Conservation (phyloP, 495 filamentous ascomycete genomes). For the Delitschia confertaspora region DNA sequence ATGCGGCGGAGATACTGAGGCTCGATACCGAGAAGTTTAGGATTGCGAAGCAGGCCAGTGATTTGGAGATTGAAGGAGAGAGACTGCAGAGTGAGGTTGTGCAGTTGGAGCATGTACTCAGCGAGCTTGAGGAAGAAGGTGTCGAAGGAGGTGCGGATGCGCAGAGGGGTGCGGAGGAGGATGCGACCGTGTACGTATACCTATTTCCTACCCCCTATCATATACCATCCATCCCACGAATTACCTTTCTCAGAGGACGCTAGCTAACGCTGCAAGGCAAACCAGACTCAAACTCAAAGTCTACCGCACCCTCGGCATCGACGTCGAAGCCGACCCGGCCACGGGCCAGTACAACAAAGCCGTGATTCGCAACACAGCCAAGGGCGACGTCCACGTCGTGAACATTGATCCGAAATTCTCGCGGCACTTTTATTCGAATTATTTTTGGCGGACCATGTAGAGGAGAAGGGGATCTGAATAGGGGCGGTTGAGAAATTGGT, state of each 20-base stretch:
- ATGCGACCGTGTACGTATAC: conserved; percentile 39
- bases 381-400: conserved; percentile 89
- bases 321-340: conserved; percentile 67
- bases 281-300: conserved; percentile 73
- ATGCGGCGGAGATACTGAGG: conserved; percentile 71
- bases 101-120: conserved; percentile 62
- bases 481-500: not conserved
- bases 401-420: conserved; percentile 91
- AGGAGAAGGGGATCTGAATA: not conserved
- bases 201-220: not conserved
- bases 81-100: conserved; percentile 73
- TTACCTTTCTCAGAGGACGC: not conserved
- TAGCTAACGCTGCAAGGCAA: not conserved
- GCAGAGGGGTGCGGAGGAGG: conserved; percentile 48
- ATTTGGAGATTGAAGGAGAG: conserved; percentile 87
- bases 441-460: conserved; percentile 86
- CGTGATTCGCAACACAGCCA: conserved; percentile 73
- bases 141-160: conserved; percentile 50
- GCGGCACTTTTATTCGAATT: conserved; percentile 86
- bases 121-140: conserved; percentile 76
- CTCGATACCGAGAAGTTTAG: conserved; percentile 93
- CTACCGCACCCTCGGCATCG: conserved; percentile 82
- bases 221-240: not conserved
- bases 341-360: conserved; percentile 78
- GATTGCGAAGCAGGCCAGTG: conserved; percentile 75